These are phyloP conservation scores for Camellia japonica DNA, from an alignment of 148 eudicot species.

Conservation along the genomic window DNA sequence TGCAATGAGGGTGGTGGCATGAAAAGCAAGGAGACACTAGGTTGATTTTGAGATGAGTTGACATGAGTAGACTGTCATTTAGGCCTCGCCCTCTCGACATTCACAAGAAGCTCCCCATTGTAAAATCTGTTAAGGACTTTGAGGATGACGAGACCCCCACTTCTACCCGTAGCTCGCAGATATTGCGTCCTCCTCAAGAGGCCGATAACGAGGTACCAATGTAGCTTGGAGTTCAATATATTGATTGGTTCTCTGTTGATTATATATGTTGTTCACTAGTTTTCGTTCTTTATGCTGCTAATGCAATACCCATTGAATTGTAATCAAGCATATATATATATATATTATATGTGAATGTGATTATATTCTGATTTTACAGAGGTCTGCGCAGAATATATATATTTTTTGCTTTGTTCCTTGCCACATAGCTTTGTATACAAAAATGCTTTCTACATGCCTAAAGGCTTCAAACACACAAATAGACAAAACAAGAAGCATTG, in stretches of 20 bases:
- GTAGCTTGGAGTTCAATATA: neutral
- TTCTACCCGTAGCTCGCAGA: conserved; percentile 73
- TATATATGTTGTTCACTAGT: neutral
- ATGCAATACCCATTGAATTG: neutral
- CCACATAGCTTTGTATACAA: neutral
- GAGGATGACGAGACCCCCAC: conserved; percentile 90
- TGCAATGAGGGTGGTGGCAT: conserved; percentile 16
- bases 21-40: conserved; percentile 11
- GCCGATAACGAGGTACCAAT: conserved; percentile 72
- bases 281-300: neutral
- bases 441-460: neutral
- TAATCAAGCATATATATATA: no score
- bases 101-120: conserved; percentile 92
- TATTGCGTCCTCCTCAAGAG: conserved; percentile 66
- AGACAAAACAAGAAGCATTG: neutral
- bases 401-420: neutral
- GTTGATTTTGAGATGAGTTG: conserved; percentile 29
- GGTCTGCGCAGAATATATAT: neutral
- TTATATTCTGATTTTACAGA: neutral
- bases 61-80: conserved; percentile 83
- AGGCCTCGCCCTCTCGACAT: conserved; percentile 97
- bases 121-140: conserved; percentile 82
- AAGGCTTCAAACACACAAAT: neutral
- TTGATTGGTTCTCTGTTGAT: neutral
- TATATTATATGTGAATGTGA: no score